Conservation (phyloP, 306 rosid genomes). For the Boehmeria nivea region DNA sequence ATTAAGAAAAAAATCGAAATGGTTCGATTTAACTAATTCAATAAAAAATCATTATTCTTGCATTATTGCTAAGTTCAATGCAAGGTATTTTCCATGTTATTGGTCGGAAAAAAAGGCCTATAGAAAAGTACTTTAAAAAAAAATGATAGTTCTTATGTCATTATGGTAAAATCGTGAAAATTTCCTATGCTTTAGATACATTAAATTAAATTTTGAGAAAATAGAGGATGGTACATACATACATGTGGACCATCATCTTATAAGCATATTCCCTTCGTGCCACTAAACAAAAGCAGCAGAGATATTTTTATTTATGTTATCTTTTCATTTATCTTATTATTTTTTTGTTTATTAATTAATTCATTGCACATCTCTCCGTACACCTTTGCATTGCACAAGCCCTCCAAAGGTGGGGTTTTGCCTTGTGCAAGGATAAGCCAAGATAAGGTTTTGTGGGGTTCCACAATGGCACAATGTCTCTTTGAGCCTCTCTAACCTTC, state of each 20-base stretch:
- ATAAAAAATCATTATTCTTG: no score
- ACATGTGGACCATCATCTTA: slow-evolving; percentile 31
- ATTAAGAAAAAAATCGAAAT: no score
- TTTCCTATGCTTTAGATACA: no score
- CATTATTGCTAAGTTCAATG: no score
- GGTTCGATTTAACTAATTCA: no score
- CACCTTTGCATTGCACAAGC: slow-evolving; percentile 8
- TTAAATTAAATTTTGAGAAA: no score
- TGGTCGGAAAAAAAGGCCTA: no score
- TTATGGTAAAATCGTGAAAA: no score
- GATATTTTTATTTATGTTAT: slow-evolving; percentile 11
- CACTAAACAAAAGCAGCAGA: slow-evolving; percentile 12
- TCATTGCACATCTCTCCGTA: slow-evolving; percentile 2
- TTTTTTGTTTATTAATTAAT: no score
- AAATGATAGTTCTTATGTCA: no score
- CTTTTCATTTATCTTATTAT: not conserved
- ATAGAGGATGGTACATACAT: not conserved
- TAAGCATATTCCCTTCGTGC: slow-evolving; percentile 34
- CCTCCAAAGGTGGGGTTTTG: slow-evolving; percentile 40
- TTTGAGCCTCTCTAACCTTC: slow-evolving; percentile 6
- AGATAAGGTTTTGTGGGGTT: slow-evolving; percentile 74
- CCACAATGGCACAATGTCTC: slow-evolving; percentile 34
- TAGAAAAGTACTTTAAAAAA: no score
- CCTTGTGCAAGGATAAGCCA: slow-evolving; percentile 43
- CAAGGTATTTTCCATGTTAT: no score